Evolutionary conservation across 306 rosid genomes (phyloP), one percentile per base, ranked within the genome.

Genomic region (Prunus campanulata): DNA sequence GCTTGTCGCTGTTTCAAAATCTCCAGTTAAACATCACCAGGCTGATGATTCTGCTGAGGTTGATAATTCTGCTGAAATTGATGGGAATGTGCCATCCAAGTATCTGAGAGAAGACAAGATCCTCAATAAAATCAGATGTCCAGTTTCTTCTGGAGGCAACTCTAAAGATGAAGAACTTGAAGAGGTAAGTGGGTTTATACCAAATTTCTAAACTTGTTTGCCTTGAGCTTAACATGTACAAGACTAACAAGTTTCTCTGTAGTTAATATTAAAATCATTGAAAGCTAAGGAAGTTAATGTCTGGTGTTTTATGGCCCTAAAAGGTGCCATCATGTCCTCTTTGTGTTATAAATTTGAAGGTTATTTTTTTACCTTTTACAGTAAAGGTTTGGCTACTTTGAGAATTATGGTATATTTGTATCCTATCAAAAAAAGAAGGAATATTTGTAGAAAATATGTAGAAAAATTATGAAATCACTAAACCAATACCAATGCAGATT

Each of bases 161-260:
- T 62, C 68, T 30, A 56, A 63, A 74, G 79, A 75, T 56, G 66
- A 68, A 79, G 89, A 80, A 66, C 81, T 77, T 72, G 71, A 55
- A 78, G 83, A 79, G 96, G 96, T 94, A 86, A 70, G 89, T 65
- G 22, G 74, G 27, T 76, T 65, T 81, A 32, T 68, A 5, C 57
- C 25, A 15, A 16, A n/a, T 71, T 22, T 30, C 39, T 60, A 13
- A 51, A 55, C 65, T 48, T 27, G 78, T 11, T 42, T 78, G 57
- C 50, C 47, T 49, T 60, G 25, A 48, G 71, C 57, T 59, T 68
- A 57, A 22, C 19, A 46, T 16, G 55, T 55, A 19, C 30, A 27
- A 72, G 24, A 49, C 60, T 47, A 42, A 32, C 54, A 56, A 32
- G 27, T 18, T 72, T 72, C 65, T 35, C 67, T 29, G 15, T 62